These are phyloP conservation scores for Calonectria hawksworthii DNA, from an alignment of 2,329 filamentous ascomycete genomes.

Conservation along the genomic window DNA sequence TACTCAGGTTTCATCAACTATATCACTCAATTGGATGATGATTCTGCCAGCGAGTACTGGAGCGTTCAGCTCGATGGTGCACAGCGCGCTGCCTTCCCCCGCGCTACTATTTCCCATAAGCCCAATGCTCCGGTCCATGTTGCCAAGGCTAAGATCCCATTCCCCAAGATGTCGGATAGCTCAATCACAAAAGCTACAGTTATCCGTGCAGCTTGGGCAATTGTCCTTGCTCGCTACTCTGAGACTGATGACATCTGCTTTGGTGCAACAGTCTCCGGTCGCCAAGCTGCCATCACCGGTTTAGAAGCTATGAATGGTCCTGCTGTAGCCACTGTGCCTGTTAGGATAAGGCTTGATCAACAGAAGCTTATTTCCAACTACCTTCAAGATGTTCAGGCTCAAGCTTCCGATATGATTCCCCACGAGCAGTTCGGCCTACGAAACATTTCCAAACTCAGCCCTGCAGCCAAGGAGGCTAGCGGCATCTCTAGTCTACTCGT, in stretches of 20 bases:
- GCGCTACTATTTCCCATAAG: neutral
- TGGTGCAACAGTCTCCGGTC: neutral
- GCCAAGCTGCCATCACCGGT: slow-evolving; percentile 31
- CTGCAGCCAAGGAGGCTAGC: neutral
- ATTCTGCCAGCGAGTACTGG: neutral
- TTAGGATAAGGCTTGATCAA: slow-evolving; percentile 44
- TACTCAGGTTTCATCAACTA: slow-evolving; percentile 11
- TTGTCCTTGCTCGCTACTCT: slow-evolving; percentile 6
- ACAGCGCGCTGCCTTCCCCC: neutral
- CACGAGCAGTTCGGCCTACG: slow-evolving; percentile 32
- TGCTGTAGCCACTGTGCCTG: slow-evolving; percentile 50
- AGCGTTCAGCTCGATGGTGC: neutral
- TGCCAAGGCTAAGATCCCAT: neutral
- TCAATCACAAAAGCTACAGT: neutral
- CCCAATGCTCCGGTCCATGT: neutral
- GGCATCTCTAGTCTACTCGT: slow-evolving; percentile 24
- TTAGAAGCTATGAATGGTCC: slow-evolving; percentile 40
- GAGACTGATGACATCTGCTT: slow-evolving; percentile 11
- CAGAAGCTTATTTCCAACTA: slow-evolving; percentile 51
- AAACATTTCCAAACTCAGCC: slow-evolving; percentile 32
- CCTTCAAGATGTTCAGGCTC: slow-evolving; percentile 50
- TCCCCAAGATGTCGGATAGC: neutral
- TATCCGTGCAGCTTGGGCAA: slow-evolving; percentile 7
- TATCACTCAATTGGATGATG: neutral
- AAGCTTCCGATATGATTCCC: slow-evolving; percentile 28